Base-by-base conservation (phyloP, 2,329 filamentous ascomycete species). In the Chrysoporthe deuterocubensis region DNA sequence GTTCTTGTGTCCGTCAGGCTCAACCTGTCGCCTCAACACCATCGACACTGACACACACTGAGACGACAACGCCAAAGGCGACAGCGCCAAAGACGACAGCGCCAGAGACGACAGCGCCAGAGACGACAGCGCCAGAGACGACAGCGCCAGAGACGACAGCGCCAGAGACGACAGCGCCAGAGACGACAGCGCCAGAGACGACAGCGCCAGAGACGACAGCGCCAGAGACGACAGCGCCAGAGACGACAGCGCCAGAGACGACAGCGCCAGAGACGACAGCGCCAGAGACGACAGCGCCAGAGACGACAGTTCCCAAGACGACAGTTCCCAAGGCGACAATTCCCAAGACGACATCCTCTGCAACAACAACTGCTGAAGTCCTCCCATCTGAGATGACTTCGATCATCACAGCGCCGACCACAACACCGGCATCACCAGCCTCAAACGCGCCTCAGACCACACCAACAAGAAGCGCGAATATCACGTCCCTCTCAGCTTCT, bases 1-100 rank as follows among this genome's bases (percentile, higher is more conserved):
- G 63, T 2, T 70, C 66, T 7, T 83, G 81, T 67, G 78, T 78
- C 11, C 71, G 68, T 46, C 42, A 44, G 62, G 13, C 26, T 64
- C 65, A 37, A 63, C 70, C 62, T 62, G 64, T 52, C 54, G 62
- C 16, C 40, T 62, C 58, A 16, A 54, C 57, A 2, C 48, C 68
- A 2, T 64, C 72, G 16, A 57, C 34, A 14, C 34, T 21, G 54
- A 26, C 54, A 40, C 34, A 16, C 14, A n/a, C 34, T 11, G 54
- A 40, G 34, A 40, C 54, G 54, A 40, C 54, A 3, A 8, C 14
- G 16, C 16, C 54, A 7, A 18, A 34, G 8, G 6, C 40, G 8
- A 26, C 32, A 18, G 69, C 71, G n/a, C 61, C 72, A 14, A 56
- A 70, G 63, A 70, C 67, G 6, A 69, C 59, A n/a, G 13, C 11